A percentile compares a stretch with the other conserved stretches of the same genome.
phyloP scores from a whole-genome alignment of 2,329 filamentous ascomycete genomes.

The Chaetomiaceae sp. region DNA sequence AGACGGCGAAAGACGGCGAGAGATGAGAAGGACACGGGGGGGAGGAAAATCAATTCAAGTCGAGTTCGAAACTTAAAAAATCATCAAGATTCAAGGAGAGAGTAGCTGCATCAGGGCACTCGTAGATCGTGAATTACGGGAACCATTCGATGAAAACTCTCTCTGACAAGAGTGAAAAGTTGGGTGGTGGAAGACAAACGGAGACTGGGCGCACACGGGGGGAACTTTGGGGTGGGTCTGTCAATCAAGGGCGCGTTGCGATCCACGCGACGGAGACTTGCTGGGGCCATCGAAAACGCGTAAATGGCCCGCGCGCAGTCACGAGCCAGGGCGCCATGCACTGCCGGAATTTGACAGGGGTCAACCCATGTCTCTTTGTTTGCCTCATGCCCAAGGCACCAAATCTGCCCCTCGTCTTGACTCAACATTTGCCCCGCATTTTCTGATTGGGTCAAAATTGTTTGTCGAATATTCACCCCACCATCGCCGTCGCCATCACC shows the following conservation, averaged over 20 bases:
- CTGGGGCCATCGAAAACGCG: slow-evolving; percentile 18
- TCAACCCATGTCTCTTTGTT: too few species aligned
- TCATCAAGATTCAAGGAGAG: too few species aligned
- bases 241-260: slow-evolving; percentile 21
- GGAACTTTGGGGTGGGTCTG: slow-evolving; percentile 6
- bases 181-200: background rate
- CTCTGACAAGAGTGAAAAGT: too few species aligned
- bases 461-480: slow-evolving; percentile 15
- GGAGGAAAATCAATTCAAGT: too few species aligned
- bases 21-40: too few species aligned
- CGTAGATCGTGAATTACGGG: too few species aligned
- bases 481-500: background rate
- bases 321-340: slow-evolving; percentile 4
- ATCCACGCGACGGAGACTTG: slow-evolving; percentile 18
- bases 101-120: too few species aligned
- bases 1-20: too few species aligned
- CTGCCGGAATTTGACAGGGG: too few species aligned
- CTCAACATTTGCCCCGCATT: slow-evolving; percentile 21
- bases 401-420: slow-evolving; percentile 19
- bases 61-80: too few species aligned
- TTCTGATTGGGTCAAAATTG: slow-evolving; percentile 19
- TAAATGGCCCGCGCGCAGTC: slow-evolving; percentile 17
- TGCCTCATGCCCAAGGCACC: too few species aligned
- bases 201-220: background rate
- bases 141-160: too few species aligned